Evolutionary conservation across 2,329 filamentous ascomycete genomes (phyloP), one percentile per base, ranked within the genome.

Genomic region (Penicillium decumbens): DNA sequence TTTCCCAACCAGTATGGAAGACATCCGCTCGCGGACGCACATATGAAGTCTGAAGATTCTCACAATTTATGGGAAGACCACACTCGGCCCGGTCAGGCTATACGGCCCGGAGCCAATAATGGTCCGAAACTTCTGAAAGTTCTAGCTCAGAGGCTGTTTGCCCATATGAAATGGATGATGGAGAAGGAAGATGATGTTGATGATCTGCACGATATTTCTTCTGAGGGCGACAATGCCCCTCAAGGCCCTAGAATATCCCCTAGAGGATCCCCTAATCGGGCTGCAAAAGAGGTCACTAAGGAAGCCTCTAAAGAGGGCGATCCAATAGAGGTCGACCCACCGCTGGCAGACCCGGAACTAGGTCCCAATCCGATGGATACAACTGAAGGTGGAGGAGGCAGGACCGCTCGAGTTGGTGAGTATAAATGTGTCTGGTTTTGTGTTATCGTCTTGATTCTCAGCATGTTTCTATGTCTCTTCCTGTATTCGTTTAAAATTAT

Each of bases 401-500:
- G 33, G 23, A 42, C n/a, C 42, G 33, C n/a, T 9, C 37, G 18
- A 23, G 33, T 45, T n/a, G 49, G 59, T 64, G 56, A 60, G 61
- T 62, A 51, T 41, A 62, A 53, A 48, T 61, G 53, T 53, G 47
- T 63, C 13, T 63, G 43, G 53, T 57, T 58, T 24, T 7, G 51
- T 15, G 51, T 64, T 15, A 53, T 54, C 12, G 2, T 62, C 23
- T 44, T 60, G 23, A 40, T 60, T 9, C 24, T 58, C 18, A 49
- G 53, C 47, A 59, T 64, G 55, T 60, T 60, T 30, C 43, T 60
- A 2, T 60, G 56, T 49, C 54, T 60, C 9, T 64, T 59, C 33
- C 53, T 60, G 43, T 63, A 59, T 35, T 50, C 41, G 15, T 60
- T 63, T 38, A 50, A 50, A 28, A 56, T 63, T 8, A 54, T 64